Percentiles rank a stretch among this genome's conserved stretches.
phyloP scores from a whole-genome alignment of 2,329 filamentous ascomycete species.

The Talaromyces sp. region DNA sequence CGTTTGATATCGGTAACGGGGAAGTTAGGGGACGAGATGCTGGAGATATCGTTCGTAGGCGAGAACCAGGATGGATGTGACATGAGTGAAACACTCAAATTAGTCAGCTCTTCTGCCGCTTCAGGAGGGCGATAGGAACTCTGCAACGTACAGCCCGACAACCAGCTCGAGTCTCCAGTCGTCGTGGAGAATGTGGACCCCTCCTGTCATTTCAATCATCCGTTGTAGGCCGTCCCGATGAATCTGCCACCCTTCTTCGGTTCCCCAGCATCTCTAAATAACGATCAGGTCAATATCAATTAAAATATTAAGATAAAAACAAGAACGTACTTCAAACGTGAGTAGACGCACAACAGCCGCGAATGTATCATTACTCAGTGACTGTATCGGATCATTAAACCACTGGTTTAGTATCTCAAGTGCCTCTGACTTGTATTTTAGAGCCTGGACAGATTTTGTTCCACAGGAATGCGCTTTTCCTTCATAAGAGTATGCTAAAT shows the following conservation, averaged over 20 bases:
- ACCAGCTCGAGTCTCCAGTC: constrained; percentile 20
- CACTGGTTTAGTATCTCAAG: constrained; percentile 1
- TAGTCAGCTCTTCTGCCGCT: background rate
- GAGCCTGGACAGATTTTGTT: background rate
- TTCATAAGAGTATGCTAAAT: constrained; percentile 30
- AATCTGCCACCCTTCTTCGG: constrained; percentile 25
- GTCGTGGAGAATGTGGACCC: constrained; percentile 20
- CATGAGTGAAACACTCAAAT: constrained; percentile 22
- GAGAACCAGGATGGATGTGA: constrained; percentile 24
- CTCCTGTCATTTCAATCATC: constrained; percentile 28
- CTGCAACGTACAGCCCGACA: constrained; percentile 1
- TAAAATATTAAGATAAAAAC: too few species aligned
- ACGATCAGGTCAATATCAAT: too few species aligned
- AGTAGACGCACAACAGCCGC: constrained; percentile 26
- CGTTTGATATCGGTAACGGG: constrained; percentile 18
- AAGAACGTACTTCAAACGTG: constrained; percentile 24
- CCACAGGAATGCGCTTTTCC: constrained; percentile 15
- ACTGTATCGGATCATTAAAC: constrained; percentile 15
- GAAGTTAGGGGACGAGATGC: background rate
- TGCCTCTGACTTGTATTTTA: constrained; percentile 4
- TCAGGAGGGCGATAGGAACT: background rate
- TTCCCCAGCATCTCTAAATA: constrained; percentile 27
- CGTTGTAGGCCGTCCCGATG: constrained; percentile 25
- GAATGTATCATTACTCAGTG: constrained; percentile 30
- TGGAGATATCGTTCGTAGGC: constrained; percentile 15